Evolutionary conservation across 2,329 filamentous ascomycete species (phyloP).

Genomic region (Spiromastix sp.): DNA sequence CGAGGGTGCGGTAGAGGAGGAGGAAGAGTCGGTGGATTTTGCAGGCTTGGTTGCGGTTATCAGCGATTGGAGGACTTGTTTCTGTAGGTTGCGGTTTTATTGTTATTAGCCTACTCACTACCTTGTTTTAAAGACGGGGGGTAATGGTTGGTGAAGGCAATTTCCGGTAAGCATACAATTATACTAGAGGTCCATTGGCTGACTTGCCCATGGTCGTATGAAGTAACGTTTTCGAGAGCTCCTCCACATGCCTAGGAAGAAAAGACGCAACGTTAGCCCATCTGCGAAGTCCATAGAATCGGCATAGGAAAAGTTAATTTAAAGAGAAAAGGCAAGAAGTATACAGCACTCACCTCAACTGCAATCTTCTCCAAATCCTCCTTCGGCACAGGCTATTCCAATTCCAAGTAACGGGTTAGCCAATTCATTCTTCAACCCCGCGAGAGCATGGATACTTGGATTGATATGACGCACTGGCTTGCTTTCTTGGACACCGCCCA

Average conservation of each 20-base stretch:
- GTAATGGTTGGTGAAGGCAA: neutral
- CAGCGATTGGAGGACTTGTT: conserved; percentile 30
- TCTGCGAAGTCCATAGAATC: no score
- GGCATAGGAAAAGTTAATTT: conserved; percentile 1
- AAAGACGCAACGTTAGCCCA: no score
- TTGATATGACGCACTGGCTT: no score
- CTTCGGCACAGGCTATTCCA: conserved; percentile 65
- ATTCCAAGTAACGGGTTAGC: no score
- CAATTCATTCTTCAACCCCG: no score
- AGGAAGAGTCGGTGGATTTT: conserved; percentile 26
- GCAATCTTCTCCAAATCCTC: conserved; percentile 77
- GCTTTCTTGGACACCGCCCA: no score
- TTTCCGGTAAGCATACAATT: conserved; percentile 54
- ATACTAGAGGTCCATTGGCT: conserved; percentile 84
- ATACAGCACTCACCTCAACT: conserved; percentile 51
- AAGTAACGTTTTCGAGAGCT: conserved; percentile 61
- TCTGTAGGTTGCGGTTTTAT: conserved; percentile 16
- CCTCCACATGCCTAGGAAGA: conserved; percentile 63
- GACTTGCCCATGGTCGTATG: conserved; percentile 80
- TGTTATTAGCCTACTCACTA: neutral
- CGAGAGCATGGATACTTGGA: no score
- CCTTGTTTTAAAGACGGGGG: conserved; percentile 5
- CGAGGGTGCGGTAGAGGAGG: conserved; percentile 28
- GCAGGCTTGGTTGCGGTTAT: conserved; percentile 30
- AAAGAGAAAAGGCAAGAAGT: conserved; percentile 5